Evolutionary conservation across 2,329 filamentous ascomycete species (phyloP).

Genomic region (Penicillium sp.): DNA sequence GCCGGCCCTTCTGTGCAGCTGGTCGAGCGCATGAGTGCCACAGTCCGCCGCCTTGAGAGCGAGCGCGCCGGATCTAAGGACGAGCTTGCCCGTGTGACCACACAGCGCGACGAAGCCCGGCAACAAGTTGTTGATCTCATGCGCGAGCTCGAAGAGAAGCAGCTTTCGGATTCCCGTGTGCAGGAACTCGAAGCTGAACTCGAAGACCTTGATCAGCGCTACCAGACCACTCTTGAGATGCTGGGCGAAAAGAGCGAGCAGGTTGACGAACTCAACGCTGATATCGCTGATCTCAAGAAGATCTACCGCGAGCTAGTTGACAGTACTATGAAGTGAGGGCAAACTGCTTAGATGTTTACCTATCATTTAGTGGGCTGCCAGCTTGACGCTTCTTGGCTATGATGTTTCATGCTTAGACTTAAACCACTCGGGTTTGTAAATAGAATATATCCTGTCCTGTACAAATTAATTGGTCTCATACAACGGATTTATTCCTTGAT

Average conservation of each 20-base stretch:
- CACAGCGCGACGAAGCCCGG: constrained; percentile 90
- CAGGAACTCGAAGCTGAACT: constrained; percentile 66
- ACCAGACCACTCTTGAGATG: constrained; percentile 90
- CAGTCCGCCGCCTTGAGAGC: constrained; percentile 83
- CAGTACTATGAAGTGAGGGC: constrained; percentile 64
- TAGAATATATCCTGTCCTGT: constrained; percentile 2
- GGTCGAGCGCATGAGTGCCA: constrained; percentile 92
- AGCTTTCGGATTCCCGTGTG: constrained; percentile 58
- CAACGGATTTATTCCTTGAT: not conserved
- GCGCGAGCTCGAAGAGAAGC: constrained; percentile 75
- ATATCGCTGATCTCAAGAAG: constrained; percentile 89
- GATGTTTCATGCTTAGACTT: not conserved
- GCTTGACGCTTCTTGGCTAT: not conserved
- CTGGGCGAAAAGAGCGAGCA: constrained; percentile 95
- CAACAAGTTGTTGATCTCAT: constrained; percentile 86
- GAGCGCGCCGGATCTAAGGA: constrained; percentile 89
- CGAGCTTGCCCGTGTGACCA: constrained; percentile 73
- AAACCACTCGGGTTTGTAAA: not conserved
- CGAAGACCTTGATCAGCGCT: constrained; percentile 67
- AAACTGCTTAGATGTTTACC: not conserved
- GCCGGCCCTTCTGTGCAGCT: constrained; percentile 92
- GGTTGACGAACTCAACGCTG: constrained; percentile 83
- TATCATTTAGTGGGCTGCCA: not conserved
- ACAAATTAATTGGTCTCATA: not conserved
- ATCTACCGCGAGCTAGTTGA: constrained; percentile 95